A percentile compares a stretch with the other conserved stretches of the same genome.
Evolutionary conservation across 768 basidiomycete species (phyloP).

Genomic region (Clavaria fumosa): DNA sequence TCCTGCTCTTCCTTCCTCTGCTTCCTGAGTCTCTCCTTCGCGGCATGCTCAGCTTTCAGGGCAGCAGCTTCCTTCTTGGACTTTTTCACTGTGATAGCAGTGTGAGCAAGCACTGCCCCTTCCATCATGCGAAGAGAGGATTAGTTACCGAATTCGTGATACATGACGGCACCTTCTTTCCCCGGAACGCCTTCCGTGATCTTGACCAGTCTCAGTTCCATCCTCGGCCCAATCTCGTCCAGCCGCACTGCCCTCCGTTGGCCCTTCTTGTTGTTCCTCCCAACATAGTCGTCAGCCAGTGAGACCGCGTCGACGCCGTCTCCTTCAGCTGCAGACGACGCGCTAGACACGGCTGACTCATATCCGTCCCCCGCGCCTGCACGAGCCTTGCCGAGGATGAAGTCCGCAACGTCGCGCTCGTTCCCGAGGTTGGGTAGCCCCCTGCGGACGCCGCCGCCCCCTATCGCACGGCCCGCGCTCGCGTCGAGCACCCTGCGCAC

Average conservation of each 20-base stretch:
- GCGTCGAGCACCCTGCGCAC: conserved; percentile 76
- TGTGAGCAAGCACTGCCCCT: conserved; percentile 4
- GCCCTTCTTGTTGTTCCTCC: conserved; percentile 85
- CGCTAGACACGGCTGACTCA: conserved; percentile 68
- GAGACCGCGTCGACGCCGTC: conserved; percentile 75
- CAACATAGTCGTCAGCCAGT: conserved; percentile 87
- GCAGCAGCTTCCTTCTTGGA: conserved; percentile 56
- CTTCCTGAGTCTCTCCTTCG: conserved; percentile 59
- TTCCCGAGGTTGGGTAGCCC: conserved; percentile 66
- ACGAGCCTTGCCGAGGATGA: conserved; percentile 60
- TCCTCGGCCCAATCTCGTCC: conserved; percentile 88
- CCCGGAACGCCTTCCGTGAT: conserved; percentile 90
- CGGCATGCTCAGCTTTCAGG: conserved; percentile 60
- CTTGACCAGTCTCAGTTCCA: conserved; percentile 88
- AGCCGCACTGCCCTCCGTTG: conserved; percentile 81
- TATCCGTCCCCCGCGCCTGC: conserved; percentile 53
- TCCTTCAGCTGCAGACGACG: conserved; percentile 59
- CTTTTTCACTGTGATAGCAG: conserved; percentile 61
- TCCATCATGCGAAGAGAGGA: conserved; percentile 4
- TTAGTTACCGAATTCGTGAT: conserved; percentile 78
- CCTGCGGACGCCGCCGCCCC: conserved; percentile 27
- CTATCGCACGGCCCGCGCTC: no score
- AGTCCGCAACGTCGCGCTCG: conserved; percentile 93
- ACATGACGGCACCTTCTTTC: conserved; percentile 84
- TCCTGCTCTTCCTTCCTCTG: conserved; percentile 83